Conservation (phyloP, 2,329 filamentous ascomycete species). For the Chaetomiaceae sp. region DNA sequence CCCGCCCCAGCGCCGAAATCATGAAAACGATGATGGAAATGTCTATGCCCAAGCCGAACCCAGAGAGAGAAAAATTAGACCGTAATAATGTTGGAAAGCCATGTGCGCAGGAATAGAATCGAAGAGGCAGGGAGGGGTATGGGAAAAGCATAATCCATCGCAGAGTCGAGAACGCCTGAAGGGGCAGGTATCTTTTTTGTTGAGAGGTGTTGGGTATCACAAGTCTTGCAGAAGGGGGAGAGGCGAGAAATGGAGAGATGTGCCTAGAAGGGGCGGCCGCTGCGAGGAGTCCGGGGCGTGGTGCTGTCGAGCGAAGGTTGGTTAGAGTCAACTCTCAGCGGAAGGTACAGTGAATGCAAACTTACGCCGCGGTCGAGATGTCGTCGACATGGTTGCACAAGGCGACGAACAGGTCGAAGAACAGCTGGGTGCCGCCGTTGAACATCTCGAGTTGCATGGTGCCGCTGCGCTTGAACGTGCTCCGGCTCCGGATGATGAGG, state of each 20-base stretch:
- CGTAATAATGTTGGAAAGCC: conserved; percentile 9
- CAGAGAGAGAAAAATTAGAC: conserved; percentile 6
- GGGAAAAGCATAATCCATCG: conserved; percentile 21
- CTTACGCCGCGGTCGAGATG: conserved; percentile 52
- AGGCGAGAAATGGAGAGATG: conserved; percentile 1
- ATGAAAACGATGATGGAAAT: conserved; percentile 13
- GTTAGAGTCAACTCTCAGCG: not conserved
- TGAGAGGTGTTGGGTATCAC: conserved; percentile 15
- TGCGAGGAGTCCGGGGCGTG: conserved; percentile 41
- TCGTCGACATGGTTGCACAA: conserved; percentile 85
- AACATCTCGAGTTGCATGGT: conserved; percentile 97
- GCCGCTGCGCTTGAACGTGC: conserved; percentile 86
- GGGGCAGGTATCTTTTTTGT: conserved; percentile 12
- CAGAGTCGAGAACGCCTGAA: conserved; percentile 15
- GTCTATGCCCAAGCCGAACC: conserved; percentile 16
- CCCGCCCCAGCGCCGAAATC: conserved; percentile 11
- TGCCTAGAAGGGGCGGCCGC: conserved; percentile 37
- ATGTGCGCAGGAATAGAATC: conserved; percentile 10
- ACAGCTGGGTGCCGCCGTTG: conserved; percentile 71
- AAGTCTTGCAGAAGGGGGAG: conserved; percentile 2
- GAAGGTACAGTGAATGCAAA: conserved; percentile 11
- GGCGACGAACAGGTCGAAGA: conserved; percentile 91
- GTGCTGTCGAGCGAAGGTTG: conserved; percentile 25
- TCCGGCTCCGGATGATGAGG: conserved; percentile 80
- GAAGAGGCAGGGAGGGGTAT: conserved; percentile 7